Conservation (phyloP, 108 stramenopile species). For the Cyclotella baltica region DNA sequence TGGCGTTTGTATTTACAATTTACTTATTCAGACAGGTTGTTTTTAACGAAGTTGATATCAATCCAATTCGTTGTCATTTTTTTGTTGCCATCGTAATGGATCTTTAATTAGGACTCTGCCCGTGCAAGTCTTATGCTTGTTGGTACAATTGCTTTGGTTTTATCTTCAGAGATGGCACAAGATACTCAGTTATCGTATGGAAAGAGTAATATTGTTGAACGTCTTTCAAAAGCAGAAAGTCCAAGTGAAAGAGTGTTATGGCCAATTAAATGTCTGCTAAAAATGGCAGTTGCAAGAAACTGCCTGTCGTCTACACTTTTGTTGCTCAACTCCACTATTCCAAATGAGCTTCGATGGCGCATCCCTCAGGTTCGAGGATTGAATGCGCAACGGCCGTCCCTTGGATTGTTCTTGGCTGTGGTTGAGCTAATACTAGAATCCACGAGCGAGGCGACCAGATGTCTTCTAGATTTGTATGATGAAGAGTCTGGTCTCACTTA, state of each 20-base stretch:
- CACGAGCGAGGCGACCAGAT: slow-evolving; percentile 51
- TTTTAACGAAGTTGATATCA: too few relatives aligned
- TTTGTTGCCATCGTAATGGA: too few relatives aligned
- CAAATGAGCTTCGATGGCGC: slow-evolving; percentile 77
- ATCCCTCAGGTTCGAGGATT: slow-evolving; percentile 26
- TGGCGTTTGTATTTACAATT: too few relatives aligned
- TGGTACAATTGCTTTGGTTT: slow-evolving; percentile 42
- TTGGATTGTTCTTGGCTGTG: slow-evolving; percentile 63
- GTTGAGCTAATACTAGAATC: slow-evolving; percentile 67
- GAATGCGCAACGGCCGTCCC: slow-evolving; percentile 29
- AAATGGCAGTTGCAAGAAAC: slow-evolving; percentile 71
- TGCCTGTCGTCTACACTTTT: slow-evolving; percentile 63
- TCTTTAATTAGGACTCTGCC: too few relatives aligned
- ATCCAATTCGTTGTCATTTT: too few relatives aligned
- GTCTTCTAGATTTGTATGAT: slow-evolving; percentile 65
- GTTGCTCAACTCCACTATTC: slow-evolving; percentile 76
- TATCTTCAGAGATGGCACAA: slow-evolving; percentile 46
- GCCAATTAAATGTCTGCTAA: slow-evolving; percentile 74
- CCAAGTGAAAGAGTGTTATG: slow-evolving; percentile 59
- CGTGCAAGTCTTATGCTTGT: slow-evolving; percentile 76
- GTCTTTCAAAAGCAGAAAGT: slow-evolving; percentile 28
- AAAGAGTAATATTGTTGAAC: slow-evolving; percentile 40
- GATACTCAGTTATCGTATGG: slow-evolving; percentile 1
- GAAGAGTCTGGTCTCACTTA: slow-evolving; percentile 57
- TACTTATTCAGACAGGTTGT: too few relatives aligned